A percentile compares a stretch with the other conserved stretches of the same genome.
phyloP scores from a whole-genome alignment of 1,284 basidiomycete species.

The Megacollybia platyphylla region DNA sequence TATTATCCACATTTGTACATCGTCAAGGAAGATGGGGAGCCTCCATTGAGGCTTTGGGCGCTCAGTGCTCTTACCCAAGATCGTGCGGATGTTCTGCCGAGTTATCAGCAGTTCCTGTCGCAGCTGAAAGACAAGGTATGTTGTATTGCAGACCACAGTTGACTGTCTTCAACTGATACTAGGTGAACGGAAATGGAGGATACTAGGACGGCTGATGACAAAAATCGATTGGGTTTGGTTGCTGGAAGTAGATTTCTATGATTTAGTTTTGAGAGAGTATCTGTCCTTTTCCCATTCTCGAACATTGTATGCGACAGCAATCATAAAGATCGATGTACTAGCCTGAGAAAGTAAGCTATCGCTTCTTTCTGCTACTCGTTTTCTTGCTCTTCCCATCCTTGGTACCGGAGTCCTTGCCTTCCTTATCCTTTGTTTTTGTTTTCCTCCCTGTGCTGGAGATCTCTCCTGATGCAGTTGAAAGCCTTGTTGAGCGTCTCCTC shows the following conservation, averaged over 20 bases:
- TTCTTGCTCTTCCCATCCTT: not conserved
- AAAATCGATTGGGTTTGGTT: not conserved
- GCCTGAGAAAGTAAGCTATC: not conserved
- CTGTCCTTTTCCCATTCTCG: not conserved
- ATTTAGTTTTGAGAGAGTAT: not conserved
- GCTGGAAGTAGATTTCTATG: not conserved
- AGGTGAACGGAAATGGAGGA: conserved; percentile 4
- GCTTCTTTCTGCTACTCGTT: not conserved
- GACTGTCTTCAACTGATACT: not conserved
- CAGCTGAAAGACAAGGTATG: conserved; percentile 62
- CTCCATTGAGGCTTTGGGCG: conserved; percentile 88
- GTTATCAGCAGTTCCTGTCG: conserved; percentile 88
- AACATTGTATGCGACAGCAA: not conserved
- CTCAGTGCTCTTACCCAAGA: conserved; percentile 93
- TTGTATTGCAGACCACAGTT: not conserved
- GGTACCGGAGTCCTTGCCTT: not conserved
- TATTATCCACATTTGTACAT: conserved; percentile 95
- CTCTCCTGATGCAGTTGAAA: not conserved
- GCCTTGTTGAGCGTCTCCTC: not conserved
- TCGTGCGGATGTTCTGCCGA: conserved; percentile 86
- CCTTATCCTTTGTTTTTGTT: not conserved
- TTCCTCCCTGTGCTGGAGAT: not conserved
- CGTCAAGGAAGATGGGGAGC: conserved; percentile 97
- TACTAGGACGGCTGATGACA: not conserved
- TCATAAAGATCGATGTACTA: not conserved